A percentile compares a stretch with the other conserved stretches of the same genome.
Evolutionary conservation across 176 grass and related monocot species (phyloP).

Genomic region (Lolium multiflorum): DNA sequence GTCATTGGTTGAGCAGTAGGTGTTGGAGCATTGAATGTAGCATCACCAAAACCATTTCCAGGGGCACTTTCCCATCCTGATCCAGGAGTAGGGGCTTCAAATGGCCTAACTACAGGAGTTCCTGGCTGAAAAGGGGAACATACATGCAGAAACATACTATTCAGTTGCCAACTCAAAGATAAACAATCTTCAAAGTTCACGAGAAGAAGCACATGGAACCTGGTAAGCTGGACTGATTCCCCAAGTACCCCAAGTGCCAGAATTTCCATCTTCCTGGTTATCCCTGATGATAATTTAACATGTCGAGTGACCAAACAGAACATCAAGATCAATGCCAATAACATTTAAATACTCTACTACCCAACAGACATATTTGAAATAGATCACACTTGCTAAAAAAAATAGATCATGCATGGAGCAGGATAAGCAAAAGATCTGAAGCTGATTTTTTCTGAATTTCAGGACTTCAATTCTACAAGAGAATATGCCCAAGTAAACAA

Average conservation of each 20-base stretch:
- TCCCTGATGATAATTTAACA: conserved; percentile 54
- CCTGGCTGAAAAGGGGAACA: conserved; percentile 57
- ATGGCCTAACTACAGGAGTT: conserved; percentile 64
- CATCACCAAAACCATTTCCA: conserved; percentile 56
- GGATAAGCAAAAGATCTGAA: background rate
- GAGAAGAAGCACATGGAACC: conserved; percentile 35
- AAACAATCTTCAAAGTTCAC: background rate
- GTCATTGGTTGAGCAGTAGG: conserved; percentile 75
- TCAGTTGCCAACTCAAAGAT: conserved; percentile 20
- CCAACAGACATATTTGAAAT: background rate
- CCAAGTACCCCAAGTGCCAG: conserved; percentile 76
- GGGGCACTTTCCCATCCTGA: conserved; percentile 80
- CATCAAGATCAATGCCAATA: conserved; percentile 14
- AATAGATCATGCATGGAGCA: background rate
- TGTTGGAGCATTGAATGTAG: conserved; percentile 60
- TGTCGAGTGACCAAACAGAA: conserved; percentile 37
- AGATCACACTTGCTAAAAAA: background rate
- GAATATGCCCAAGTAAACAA: conserved; percentile 28
- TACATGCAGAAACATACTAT: conserved; percentile 14
- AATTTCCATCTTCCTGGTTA: conserved; percentile 74
- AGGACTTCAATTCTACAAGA: conserved; percentile 14
- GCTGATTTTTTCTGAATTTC: conserved; percentile 7
- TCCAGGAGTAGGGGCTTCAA: conserved; percentile 87
- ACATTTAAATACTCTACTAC: conserved; percentile 1
- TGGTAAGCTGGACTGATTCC: conserved; percentile 78